Conservation (phyloP, 2,329 filamentous ascomycete species). For the Albophoma yamanashiensis region DNA sequence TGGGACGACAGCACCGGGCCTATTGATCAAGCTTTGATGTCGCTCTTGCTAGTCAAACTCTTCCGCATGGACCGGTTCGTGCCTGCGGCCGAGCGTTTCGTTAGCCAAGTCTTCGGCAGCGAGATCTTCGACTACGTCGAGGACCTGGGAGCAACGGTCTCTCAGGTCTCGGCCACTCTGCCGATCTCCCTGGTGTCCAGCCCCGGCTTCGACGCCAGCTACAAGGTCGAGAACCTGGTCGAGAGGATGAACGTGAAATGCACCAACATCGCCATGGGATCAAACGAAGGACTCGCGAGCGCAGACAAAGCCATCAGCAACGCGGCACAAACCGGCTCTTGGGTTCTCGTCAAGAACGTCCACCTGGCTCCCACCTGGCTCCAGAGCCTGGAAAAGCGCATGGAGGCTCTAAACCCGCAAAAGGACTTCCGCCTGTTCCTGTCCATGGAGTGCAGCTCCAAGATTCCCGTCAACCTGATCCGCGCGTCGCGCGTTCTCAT, state of each 20-base stretch:
- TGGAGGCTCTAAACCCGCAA: conserved; percentile 91
- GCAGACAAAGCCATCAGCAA: conserved; percentile 94
- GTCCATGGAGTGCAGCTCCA: conserved; percentile 94
- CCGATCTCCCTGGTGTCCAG: conserved; percentile 90
- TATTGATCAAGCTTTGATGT: conserved; percentile 67
- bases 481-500: conserved; percentile 89
- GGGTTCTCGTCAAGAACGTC: conserved; percentile 98
- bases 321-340: conserved; percentile 82
- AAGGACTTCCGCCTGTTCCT: conserved; percentile 89
- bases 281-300: conserved; percentile 82
- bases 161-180: conserved; percentile 71
- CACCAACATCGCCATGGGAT: conserved; percentile 98
- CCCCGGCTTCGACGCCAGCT: conserved; percentile 94
- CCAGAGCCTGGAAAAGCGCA: conserved; percentile 91
- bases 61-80: conserved; percentile 95
- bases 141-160: conserved; percentile 76
- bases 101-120: conserved; percentile 72
- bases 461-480: conserved; percentile 93
- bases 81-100: conserved; percentile 84
- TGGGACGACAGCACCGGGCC: conserved; percentile 55
- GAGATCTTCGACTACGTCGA: conserved; percentile 75
- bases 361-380: conserved; percentile 94
- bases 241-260: conserved; percentile 73
- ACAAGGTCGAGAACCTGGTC: conserved; percentile 95
- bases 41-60: conserved; percentile 84